Conservation (phyloP, 1,284 basidiomycete species). For the Tilletia caries region DNA sequence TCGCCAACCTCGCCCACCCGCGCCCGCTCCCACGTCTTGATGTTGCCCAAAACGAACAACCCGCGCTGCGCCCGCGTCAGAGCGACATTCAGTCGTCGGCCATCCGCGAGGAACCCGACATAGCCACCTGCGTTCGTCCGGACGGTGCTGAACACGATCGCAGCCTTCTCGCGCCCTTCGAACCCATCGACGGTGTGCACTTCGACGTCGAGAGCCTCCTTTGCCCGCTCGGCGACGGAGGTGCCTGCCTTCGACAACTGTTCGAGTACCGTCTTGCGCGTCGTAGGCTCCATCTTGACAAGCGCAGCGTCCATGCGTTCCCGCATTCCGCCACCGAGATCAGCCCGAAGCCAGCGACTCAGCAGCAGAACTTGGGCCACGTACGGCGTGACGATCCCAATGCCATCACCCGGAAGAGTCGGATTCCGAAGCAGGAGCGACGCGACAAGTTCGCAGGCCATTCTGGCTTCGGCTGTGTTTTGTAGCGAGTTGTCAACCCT, state of each 20-base stretch:
- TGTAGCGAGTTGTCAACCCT: slow-evolving; percentile 39
- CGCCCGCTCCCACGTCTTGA: slow-evolving; percentile 65
- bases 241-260: slow-evolving; percentile 17
- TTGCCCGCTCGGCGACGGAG: slow-evolving; percentile 20
- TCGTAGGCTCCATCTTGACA: neutral
- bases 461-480: slow-evolving; percentile 37
- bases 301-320: neutral
- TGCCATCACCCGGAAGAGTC: slow-evolving; percentile 34
- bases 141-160: slow-evolving; percentile 87
- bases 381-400: slow-evolving; percentile 50
- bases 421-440: slow-evolving; percentile 41
- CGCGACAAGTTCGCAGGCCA: slow-evolving; percentile 49
- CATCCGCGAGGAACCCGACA: slow-evolving; percentile 88
- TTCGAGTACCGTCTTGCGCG: neutral
- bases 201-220: slow-evolving; percentile 63
- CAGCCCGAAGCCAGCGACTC: neutral
- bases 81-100: slow-evolving; percentile 91
- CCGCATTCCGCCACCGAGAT: slow-evolving; percentile 6
- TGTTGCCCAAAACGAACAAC: slow-evolving; percentile 80
- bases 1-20: slow-evolving; percentile 44
- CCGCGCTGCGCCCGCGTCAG: slow-evolving; percentile 89
- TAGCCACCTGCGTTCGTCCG: slow-evolving; percentile 66
- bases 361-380: slow-evolving; percentile 42
- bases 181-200: slow-evolving; percentile 90
- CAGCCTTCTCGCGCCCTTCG: slow-evolving; percentile 94